Evolutionary conservation across 1,284 basidiomycete species (phyloP), one percentile per base, ranked within the genome.

Genomic region (Pseudozyma thailandica): DNA sequence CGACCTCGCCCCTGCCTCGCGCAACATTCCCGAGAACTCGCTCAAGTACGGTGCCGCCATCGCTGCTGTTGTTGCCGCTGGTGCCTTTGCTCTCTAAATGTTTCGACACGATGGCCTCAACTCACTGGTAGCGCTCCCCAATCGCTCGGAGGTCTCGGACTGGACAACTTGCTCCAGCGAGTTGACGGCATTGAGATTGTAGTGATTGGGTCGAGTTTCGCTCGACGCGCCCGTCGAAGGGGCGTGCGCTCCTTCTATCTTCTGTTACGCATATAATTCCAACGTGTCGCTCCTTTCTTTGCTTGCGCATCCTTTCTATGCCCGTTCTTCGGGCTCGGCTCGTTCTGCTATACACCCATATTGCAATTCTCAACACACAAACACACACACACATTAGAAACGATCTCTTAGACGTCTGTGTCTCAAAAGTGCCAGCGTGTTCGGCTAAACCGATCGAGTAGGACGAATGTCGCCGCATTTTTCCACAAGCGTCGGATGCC

Each of bases 81-180:
- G 78, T 74, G 78, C 78, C 50, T 65, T 77, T 20, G 61, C 71
- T 30, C 78, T 80, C 63, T 80, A 77, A 75, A 50, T 23, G 41
- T 7, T 37, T 21, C 42, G 37, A 23, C 30, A 20, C 8, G 18
- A 6, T 49, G 20, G 41, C 21, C 28, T 30, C 16, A 37, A 8
- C 45, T 21, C 31, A 25, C 13, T 30, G 15, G 43, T 42, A 58
- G 57, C 57, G 54, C 51, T 62, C 59, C 55, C 44, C 41, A 12
- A 23, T 56, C 31, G 23, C 39, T 23, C 20, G 39, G 9, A 21
- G 7, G 4, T 23, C 10, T 41, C 21, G 18, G 18, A 12, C 4
- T 12, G 9, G 13, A 12, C 18, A 23, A 18, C 39, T 6, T 18
- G 6, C 9, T 41, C 23, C 21, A 23, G 20, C 7, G 12, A 33